Evolutionary conservation across 257 asterid genomes (phyloP).

Genomic region (Datura wrightii): DNA sequence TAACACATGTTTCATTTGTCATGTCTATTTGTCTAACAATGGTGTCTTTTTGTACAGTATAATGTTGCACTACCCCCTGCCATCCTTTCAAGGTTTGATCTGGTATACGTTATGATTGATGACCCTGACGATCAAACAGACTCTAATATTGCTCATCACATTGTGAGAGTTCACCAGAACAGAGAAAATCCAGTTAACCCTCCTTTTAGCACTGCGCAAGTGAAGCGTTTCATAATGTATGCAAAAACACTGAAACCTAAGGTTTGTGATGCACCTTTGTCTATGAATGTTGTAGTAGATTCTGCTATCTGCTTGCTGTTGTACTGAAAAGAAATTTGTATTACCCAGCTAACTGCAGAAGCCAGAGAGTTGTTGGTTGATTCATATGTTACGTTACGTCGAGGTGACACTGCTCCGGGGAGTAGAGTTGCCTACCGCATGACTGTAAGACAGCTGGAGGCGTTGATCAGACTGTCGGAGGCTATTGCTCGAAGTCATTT

Average conservation of each 20-base stretch:
- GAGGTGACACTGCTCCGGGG: constrained; percentile 94
- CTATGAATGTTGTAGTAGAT: constrained; percentile 1
- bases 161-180: constrained; percentile 93
- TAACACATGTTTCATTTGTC: neutral
- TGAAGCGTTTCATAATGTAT: constrained; percentile 86
- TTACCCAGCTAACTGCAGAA: constrained; percentile 73
- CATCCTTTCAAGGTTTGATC: constrained; percentile 96
- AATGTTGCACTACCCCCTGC: constrained; percentile 99
- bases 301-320: constrained; percentile 1
- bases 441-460: constrained; percentile 98
- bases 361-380: constrained; percentile 84
- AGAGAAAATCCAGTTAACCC: constrained; percentile 84
- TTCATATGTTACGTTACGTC: constrained; percentile 85
- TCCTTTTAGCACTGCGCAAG: constrained; percentile 75
- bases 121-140: constrained; percentile 97
- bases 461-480: constrained; percentile 91
- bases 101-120: constrained; percentile 97
- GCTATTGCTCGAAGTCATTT: constrained; percentile 92
- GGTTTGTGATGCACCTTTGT: constrained; percentile 46
- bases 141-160: constrained; percentile 91
- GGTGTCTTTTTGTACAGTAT: constrained; percentile 62
- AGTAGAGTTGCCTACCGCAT: constrained; percentile 98
- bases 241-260: constrained; percentile 93
- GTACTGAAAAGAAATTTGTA: constrained; percentile 34
- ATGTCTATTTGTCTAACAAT: neutral